Evolutionary conservation across 2,329 filamentous ascomycete species (phyloP).

Genomic region (Aspergillus fructus): DNA sequence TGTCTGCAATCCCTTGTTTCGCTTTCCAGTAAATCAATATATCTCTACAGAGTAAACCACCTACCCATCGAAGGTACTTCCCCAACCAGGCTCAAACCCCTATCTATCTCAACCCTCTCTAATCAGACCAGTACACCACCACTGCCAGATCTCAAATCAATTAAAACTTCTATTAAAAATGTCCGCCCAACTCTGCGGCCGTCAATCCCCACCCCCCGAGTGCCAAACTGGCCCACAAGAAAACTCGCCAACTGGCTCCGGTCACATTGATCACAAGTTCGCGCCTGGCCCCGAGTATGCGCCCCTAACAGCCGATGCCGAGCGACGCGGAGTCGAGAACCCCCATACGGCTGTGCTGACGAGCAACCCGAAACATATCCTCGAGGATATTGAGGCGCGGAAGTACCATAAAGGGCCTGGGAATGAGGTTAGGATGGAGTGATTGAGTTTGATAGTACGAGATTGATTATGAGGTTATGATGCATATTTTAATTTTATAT

Average conservation of each 20-base stretch:
- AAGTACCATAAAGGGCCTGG: slow-evolving; percentile 29
- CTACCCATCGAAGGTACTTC: not conserved
- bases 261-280: slow-evolving; percentile 6
- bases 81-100: not conserved
- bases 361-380: slow-evolving; percentile 44
- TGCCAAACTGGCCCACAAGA: slow-evolving; percentile 65
- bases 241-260: slow-evolving; percentile 27
- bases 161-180: slow-evolving; percentile 33
- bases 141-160: not conserved
- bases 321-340: not conserved
- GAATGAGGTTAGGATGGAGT: not conserved
- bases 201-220: slow-evolving; percentile 76
- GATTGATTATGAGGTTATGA: not conserved
- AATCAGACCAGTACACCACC: not conserved
- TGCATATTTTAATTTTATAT: not conserved
- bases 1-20: not conserved
- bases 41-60: not conserved
- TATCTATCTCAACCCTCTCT: not conserved
- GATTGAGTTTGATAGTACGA: not conserved
- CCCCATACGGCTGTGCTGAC: slow-evolving; percentile 25
- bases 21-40: not conserved
- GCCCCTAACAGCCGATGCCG: slow-evolving; percentile 4
- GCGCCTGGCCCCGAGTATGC: slow-evolving; percentile 28
- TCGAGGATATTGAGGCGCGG: slow-evolving; percentile 38
- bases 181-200: slow-evolving; percentile 65